Evolutionary conservation across 2,329 filamentous ascomycete genomes (phyloP).

Genomic region (Alternaria sp.): DNA sequence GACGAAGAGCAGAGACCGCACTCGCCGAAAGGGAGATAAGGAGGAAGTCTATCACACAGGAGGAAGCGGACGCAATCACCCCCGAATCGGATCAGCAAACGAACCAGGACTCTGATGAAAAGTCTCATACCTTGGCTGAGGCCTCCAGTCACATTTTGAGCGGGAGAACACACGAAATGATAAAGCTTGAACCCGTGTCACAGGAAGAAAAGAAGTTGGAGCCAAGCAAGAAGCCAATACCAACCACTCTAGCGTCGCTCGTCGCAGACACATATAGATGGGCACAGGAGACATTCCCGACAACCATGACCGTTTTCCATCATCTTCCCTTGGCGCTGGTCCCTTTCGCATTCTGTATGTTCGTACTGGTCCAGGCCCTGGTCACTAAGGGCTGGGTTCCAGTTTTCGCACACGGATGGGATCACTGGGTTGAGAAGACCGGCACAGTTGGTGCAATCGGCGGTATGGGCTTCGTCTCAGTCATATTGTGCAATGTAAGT

Average conservation of each 20-base stretch:
- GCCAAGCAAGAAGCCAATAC: constrained; percentile 18
- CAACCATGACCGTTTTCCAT: constrained; percentile 69
- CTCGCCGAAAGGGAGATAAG: constrained; percentile 48
- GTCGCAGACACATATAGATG: constrained; percentile 61
- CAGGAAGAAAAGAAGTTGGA: constrained; percentile 18
- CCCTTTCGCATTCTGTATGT: constrained; percentile 78
- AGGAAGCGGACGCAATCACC: constrained; percentile 16
- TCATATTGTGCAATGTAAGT: constrained; percentile 76
- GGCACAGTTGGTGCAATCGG: constrained; percentile 74
- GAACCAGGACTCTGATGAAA: constrained; percentile 19
- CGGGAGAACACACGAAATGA: constrained; percentile 6
- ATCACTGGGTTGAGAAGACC: constrained; percentile 75
- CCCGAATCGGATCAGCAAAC: constrained; percentile 4
- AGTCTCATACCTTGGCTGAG: constrained; percentile 9
- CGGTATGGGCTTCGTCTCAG: constrained; percentile 77
- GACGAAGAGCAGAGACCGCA: constrained; percentile 58
- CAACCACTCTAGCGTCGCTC: constrained; percentile 64
- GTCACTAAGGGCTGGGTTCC: constrained; percentile 79
- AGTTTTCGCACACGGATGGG: constrained; percentile 77
- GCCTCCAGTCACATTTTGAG: constrained; percentile 10
- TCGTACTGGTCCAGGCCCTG: constrained; percentile 75
- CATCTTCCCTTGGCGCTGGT: constrained; percentile 74
- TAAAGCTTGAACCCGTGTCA: neutral
- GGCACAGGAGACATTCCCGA: constrained; percentile 76
- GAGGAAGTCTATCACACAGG: constrained; percentile 30